A percentile compares a stretch with the other conserved stretches of the same genome.
phyloP scores from a whole-genome alignment of 208 protist species.

The Phytomonas francai region DNA sequence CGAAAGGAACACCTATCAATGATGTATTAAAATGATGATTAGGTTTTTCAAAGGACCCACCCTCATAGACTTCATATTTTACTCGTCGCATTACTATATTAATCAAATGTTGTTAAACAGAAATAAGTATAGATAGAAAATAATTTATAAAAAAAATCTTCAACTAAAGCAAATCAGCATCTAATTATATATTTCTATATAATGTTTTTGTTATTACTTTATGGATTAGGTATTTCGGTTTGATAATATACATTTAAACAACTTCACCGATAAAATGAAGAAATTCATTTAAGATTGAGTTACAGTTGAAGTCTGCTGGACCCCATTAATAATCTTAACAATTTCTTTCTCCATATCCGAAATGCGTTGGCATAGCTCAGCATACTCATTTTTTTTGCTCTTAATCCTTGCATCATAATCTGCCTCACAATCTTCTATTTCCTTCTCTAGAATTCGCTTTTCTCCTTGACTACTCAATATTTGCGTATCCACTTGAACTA shows the following conservation, averaged over 20 bases:
- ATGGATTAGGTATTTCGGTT: not conserved
- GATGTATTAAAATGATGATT: not conserved
- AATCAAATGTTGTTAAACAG: not conserved
- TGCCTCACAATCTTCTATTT: slow-evolving; percentile 37
- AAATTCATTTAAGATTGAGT: not conserved
- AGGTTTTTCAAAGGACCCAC: not conserved
- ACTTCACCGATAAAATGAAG: not conserved
- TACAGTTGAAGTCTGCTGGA: slow-evolving; percentile 19
- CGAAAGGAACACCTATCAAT: not conserved
- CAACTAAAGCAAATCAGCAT: not conserved
- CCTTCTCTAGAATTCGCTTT: slow-evolving; percentile 37
- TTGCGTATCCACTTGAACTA: slow-evolving; percentile 41
- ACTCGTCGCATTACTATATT: not conserved
- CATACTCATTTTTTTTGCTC: slow-evolving; percentile 41
- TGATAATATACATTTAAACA: slow-evolving; percentile 14
- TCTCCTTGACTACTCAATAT: slow-evolving; percentile 57
- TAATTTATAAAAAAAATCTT: slow-evolving; percentile 1
- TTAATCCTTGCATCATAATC: slow-evolving; percentile 61
- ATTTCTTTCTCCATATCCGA: slow-evolving; percentile 87
- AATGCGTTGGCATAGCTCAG: slow-evolving; percentile 42
- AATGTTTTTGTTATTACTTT: not conserved
- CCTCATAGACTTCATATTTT: slow-evolving; percentile 1
- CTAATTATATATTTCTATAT: not conserved
- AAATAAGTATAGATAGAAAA: slow-evolving; percentile 5
- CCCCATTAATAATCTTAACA: slow-evolving; percentile 30